Evolutionary conservation across 1,284 basidiomycete species (phyloP).

Genomic region (Anthracocystis setariae): DNA sequence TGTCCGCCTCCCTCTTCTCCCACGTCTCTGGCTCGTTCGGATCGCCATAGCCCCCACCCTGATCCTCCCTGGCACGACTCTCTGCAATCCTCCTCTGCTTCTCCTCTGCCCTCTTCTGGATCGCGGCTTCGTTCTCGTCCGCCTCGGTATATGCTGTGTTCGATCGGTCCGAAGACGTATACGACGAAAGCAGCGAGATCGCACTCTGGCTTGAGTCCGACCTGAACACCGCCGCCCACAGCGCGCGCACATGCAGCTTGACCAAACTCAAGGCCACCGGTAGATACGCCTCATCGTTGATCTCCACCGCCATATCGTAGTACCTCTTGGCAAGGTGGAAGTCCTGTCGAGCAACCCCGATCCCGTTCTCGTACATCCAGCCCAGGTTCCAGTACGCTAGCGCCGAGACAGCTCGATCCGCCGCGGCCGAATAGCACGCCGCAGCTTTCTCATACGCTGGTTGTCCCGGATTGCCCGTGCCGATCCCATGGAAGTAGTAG

Average conservation of each 20-base stretch:
- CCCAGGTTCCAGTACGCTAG: slow-evolving; percentile 98
- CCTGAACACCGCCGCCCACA: slow-evolving; percentile 73
- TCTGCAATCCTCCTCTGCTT: slow-evolving; percentile 11
- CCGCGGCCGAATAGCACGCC: slow-evolving; percentile 88
- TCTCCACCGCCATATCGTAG: slow-evolving; percentile 88
- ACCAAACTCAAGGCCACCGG: slow-evolving; percentile 84
- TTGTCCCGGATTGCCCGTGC: slow-evolving; percentile 72
- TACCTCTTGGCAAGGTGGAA: slow-evolving; percentile 96
- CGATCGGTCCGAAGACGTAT: slow-evolving; percentile 22
- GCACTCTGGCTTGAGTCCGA: slow-evolving; percentile 54
- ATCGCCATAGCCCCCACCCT: slow-evolving; percentile 49
- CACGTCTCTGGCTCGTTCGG: slow-evolving; percentile 54
- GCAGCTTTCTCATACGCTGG: slow-evolving; percentile 81
- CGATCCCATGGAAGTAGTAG: slow-evolving; percentile 81
- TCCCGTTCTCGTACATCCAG: slow-evolving; percentile 98
- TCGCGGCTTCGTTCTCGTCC: slow-evolving; percentile 43
- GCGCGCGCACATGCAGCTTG: slow-evolving; percentile 83
- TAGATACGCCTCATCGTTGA: slow-evolving; percentile 86
- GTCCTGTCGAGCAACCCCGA: slow-evolving; percentile 81
- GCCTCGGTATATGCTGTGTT: slow-evolving; percentile 55
- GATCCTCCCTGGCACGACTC: slow-evolving; percentile 9
- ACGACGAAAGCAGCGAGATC: slow-evolving; percentile 50
- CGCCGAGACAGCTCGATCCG: slow-evolving; percentile 87
- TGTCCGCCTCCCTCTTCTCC: slow-evolving; percentile 32
- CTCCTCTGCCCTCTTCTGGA: slow-evolving; percentile 29